phyloP scores from a whole-genome alignment of 2,329 filamentous ascomycete species.

The Diaporthe nobilis region DNA sequence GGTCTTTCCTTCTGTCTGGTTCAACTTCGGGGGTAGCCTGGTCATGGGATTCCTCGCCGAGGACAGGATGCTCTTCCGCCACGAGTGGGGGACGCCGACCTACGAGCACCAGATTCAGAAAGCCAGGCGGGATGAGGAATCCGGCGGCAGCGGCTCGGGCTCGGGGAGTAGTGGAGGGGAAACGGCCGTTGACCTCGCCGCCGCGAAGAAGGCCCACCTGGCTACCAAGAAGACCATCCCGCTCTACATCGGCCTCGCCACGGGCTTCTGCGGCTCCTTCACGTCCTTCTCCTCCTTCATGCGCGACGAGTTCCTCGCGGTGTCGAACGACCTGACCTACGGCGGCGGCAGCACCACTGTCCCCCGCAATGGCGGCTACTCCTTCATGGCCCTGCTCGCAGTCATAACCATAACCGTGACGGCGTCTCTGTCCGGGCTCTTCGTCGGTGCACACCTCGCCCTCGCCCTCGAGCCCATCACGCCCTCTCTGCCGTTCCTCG shows the following conservation, averaged over 20 bases:
- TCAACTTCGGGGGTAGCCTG: conserved; percentile 86
- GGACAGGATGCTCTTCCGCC: conserved; percentile 80
- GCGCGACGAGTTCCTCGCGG: conserved; percentile 82
- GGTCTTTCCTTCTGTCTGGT: conserved; percentile 85
- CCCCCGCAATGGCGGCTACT: conserved; percentile 79
- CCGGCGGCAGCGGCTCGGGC: conserved; percentile 48
- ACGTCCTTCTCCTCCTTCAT: conserved; percentile 92
- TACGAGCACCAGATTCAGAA: conserved; percentile 55
- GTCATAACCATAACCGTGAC: conserved; percentile 81
- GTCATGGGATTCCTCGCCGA: conserved; percentile 89
- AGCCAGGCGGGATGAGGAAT: conserved; percentile 56
- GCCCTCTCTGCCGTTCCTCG: conserved; percentile 71
- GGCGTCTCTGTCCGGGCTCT: conserved; percentile 78
- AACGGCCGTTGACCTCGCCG: conserved; percentile 54
- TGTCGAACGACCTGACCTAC: conserved; percentile 79
- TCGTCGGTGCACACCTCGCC: conserved; percentile 82
- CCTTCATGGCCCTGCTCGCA: conserved; percentile 84
- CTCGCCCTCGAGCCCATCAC: conserved; percentile 69
- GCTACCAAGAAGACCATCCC: conserved; percentile 87
- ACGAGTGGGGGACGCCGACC: conserved; percentile 71
- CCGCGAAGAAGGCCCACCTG: conserved; percentile 70
- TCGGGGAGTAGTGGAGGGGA: conserved; percentile 17
- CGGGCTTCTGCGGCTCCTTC: conserved; percentile 81
- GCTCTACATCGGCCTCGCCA: conserved; percentile 80
- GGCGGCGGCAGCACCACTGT: conserved; percentile 55